These are phyloP conservation scores for Paramecium pentaurelia DNA, from an alignment of 73 alveolate genomes.

Conservation along the genomic window DNA sequence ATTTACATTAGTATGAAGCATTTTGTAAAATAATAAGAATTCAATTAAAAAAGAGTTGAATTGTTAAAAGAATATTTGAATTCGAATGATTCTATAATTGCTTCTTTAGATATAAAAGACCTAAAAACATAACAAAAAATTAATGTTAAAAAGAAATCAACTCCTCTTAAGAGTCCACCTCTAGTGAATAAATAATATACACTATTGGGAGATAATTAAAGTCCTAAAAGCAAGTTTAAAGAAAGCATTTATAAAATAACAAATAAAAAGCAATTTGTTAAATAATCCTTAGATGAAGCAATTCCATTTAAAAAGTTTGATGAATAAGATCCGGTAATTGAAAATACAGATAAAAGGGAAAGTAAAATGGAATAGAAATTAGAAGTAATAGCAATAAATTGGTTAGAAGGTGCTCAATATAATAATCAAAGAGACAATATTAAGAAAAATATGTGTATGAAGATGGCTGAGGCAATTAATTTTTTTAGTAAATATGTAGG, in stretches of 20 bases:
- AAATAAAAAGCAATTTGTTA: background rate
- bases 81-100: background rate
- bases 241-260: slow-evolving; percentile 30
- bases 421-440: background rate
- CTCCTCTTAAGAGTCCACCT: background rate
- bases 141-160: background rate
- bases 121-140: background rate
- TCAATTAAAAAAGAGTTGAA: background rate
- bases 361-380: background rate
- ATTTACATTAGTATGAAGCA: background rate
- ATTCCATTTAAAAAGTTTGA: slow-evolving; percentile 6
- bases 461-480: background rate
- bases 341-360: background rate
- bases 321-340: background rate
- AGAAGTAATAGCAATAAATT: background rate
- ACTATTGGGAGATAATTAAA: background rate
- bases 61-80: background rate
- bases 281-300: background rate
- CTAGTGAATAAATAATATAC: background rate
- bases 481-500: background rate
- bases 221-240: slow-evolving; percentile 10
- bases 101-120: background rate
- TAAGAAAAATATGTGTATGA: background rate
- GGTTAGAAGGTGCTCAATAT: slow-evolving; percentile 1
- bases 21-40: background rate